A percentile compares a stretch with the other conserved stretches of the same genome.
These are phyloP conservation scores for Saussurea involucrata DNA, from an alignment of 129 eudicot species.

Conservation along the genomic window DNA sequence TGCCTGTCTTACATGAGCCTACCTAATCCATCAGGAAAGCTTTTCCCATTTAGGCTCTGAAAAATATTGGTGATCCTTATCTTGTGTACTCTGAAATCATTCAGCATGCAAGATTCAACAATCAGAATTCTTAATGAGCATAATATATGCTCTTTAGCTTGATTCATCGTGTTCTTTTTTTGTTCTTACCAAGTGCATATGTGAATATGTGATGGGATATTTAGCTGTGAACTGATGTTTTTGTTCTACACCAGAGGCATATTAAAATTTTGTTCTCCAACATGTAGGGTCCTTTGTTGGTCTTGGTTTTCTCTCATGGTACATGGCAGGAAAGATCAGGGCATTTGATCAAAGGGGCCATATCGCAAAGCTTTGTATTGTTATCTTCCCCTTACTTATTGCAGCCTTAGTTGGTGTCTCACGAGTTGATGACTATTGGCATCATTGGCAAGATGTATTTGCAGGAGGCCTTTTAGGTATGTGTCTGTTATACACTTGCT, in stretches of 20 bases:
- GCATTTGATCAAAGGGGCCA: constrained; percentile 83
- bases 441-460: constrained; percentile 96
- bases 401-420: constrained; percentile 84
- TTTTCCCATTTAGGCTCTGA: background rate
- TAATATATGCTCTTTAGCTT: background rate
- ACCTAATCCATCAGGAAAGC: too few species aligned
- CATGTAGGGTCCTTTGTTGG: constrained; percentile 87
- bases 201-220: background rate
- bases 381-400: constrained; percentile 63
- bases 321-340: constrained; percentile 69
- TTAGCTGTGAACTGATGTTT: background rate
- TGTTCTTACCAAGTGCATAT: background rate
- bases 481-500: background rate
- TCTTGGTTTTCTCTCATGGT: constrained; percentile 82
- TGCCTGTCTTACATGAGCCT: too few species aligned
- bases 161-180: background rate
- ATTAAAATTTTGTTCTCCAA: background rate
- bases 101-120: background rate
- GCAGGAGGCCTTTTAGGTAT: constrained; percentile 76
- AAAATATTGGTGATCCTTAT: background rate
- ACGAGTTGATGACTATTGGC: constrained; percentile 95
- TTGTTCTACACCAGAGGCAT: background rate
- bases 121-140: background rate
- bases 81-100: background rate
- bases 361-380: constrained; percentile 73